Base-by-base conservation (phyloP, 495 filamentous ascomycete species). In the Podospora pseudocomata region DNA sequence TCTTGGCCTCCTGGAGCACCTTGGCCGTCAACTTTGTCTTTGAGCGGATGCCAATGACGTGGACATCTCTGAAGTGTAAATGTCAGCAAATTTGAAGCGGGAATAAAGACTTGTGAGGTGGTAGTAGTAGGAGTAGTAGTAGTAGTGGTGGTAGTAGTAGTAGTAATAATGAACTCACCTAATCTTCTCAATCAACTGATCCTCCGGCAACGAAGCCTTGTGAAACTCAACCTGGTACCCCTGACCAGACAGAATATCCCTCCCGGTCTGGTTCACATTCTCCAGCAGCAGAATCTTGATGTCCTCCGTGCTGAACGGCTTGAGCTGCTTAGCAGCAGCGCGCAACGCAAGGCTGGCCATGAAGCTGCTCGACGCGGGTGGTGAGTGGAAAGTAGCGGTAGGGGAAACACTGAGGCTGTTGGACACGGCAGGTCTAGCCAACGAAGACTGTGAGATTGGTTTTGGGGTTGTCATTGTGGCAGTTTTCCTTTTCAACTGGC, bases 31-130 rank as follows among this genome's bases (percentile, higher is more conserved):
- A 86, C 80, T 93, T 96, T 20, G 96, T 99, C 82, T 99, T 98
- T 30, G 96, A 98, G 69, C 96, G 91, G 70, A 98, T 97, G 68
- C 96, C 96, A 76, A 99, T 95, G 74, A 97, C 96, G 75, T 98
- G 96, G 53, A 97, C 92, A 80, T 97, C 92, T 53, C 92, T 97
- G 66, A 32, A 5, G 23, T 23, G 23, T 23, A 1, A 1, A 23
- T 23, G 23, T 23, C 23, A 23, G 23, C 23, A 23, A 23, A 23
- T 23, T 23, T 23, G 23, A 23, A 23, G 23, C 23, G 1, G 23
- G 23, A 23, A 23, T 23, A 23, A 23, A 1, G 23, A 23, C 1
- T 23, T 23, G 1, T 23, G 23, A 23, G 23, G 23, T 23, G 23
- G 23, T 23, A 23, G 23, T 23, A 23, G 1, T 23, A 23, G 23